Evolutionary conservation across 441 rosid species (phyloP).

Genomic region (Geranium incanum): DNA sequence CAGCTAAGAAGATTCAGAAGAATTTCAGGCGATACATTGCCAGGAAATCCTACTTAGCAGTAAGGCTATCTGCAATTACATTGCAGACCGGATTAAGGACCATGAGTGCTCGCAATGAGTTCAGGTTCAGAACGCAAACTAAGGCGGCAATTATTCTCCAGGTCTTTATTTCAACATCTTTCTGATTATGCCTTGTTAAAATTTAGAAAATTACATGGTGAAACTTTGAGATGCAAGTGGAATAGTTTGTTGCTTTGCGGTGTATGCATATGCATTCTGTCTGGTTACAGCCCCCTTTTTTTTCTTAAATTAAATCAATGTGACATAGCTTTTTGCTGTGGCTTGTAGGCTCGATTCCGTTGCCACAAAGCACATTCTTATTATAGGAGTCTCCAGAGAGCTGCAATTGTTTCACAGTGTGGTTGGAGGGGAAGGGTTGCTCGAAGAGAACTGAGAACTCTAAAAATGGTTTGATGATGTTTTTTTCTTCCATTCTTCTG

Average conservation of each 20-base stretch:
- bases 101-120: slow-evolving; percentile 93
- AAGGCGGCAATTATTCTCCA: slow-evolving; percentile 86
- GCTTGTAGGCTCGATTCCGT: slow-evolving; percentile 71
- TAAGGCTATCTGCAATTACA: slow-evolving; percentile 52
- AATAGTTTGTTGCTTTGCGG: slow-evolving; percentile 16
- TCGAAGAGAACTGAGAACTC: slow-evolving; percentile 81
- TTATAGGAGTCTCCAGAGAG: slow-evolving; percentile 76
- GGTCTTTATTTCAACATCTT: slow-evolving; percentile 39
- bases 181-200: slow-evolving; percentile 21
- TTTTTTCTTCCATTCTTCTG: slow-evolving; percentile 17
- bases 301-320: background rate
- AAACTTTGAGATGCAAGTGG: slow-evolving; percentile 11
- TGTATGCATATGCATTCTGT: slow-evolving; percentile 10
- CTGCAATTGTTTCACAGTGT: slow-evolving; percentile 80
- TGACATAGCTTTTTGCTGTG: slow-evolving; percentile 17
- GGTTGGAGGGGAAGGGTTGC: slow-evolving; percentile 97
- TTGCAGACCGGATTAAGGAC: slow-evolving; percentile 92
- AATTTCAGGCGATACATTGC: slow-evolving; percentile 62
- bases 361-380: slow-evolving; percentile 55
- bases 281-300: background rate
- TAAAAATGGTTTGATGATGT: slow-evolving; percentile 68
- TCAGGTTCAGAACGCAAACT: slow-evolving; percentile 88
- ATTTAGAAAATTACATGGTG: slow-evolving; percentile 12
- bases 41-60: slow-evolving; percentile 54
- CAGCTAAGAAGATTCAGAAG: slow-evolving; percentile 85